Conservation (phyloP, 148 eudicot species). For the Silene conica region DNA sequence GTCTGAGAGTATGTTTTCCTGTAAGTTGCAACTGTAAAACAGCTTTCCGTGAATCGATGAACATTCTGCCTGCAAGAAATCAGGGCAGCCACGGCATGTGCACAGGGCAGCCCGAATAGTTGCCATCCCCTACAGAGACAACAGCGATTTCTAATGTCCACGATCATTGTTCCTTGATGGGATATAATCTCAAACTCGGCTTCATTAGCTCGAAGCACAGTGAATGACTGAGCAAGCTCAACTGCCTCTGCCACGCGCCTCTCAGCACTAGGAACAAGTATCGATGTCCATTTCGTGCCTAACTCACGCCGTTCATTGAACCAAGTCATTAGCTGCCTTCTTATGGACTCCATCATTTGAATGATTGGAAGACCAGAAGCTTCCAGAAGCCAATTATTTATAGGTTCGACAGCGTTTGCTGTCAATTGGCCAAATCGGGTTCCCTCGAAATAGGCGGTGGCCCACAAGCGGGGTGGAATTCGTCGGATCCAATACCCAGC, state of each 20-base stretch:
- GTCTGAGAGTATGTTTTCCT: conserved; percentile 50
- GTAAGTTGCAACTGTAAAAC: conserved; percentile 55
- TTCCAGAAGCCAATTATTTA: conserved; percentile 44
- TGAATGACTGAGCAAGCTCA: conserved; percentile 46
- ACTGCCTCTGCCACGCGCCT: conserved; percentile 47
- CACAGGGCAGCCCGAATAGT: conserved; percentile 52
- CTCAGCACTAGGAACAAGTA: conserved; percentile 51
- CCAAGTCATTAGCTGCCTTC: conserved; percentile 68
- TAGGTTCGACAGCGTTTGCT: conserved; percentile 42
- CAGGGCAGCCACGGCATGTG: conserved; percentile 58
- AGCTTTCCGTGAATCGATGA: conserved; percentile 50
- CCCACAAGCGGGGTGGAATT: conserved; percentile 57
- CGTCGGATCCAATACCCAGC: conserved; percentile 51
- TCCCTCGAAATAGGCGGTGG: conserved; percentile 58
- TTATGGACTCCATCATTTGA: conserved; percentile 53
- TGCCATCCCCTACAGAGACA: conserved; percentile 59
- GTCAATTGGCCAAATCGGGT: conserved; percentile 57
- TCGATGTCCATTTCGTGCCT: conserved; percentile 51
- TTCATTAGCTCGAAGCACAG: conserved; percentile 54
- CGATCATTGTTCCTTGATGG: conserved; percentile 43
- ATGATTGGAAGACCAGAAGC: conserved; percentile 53
- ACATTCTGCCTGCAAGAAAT: conserved; percentile 52
- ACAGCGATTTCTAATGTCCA: conserved; percentile 48
- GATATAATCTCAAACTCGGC: conserved; percentile 57
- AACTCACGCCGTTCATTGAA: conserved; percentile 55